Conservation (phyloP, 2,329 filamentous ascomycete species). For the Talaromyces marneffei region DNA sequence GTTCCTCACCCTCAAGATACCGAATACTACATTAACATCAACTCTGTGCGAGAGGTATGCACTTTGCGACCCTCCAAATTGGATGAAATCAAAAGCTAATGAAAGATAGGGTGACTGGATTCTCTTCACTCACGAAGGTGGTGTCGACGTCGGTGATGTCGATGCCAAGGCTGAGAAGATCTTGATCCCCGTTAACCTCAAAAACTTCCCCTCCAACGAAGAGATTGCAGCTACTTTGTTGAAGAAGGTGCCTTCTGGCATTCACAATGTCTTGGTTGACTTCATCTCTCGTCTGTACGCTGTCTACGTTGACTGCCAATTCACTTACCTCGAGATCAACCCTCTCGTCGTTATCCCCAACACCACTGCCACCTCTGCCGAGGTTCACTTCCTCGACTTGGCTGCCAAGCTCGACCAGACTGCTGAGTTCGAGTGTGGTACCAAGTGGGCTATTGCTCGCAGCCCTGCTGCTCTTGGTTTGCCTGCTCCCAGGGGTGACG, state of each 20-base stretch:
- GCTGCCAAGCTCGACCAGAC: conserved; percentile 99
- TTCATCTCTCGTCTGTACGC: conserved; percentile 98
- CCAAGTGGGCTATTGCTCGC: conserved; percentile 96
- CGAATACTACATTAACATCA: conserved; percentile 99
- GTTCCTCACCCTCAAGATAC: conserved; percentile 92
- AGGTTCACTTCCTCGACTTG: conserved; percentile 96
- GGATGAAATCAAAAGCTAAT: background rate
- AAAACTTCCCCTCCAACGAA: conserved; percentile 91
- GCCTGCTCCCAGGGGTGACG: conserved; percentile 57
- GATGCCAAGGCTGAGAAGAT: conserved; percentile 99
- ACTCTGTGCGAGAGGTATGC: conserved; percentile 97
- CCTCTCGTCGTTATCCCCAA: conserved; percentile 97
- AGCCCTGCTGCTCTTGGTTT: conserved; percentile 83
- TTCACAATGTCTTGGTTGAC: conserved; percentile 97
- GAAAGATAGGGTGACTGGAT: conserved; percentile 86
- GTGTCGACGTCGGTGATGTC: conserved; percentile 98
- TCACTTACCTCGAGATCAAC: conserved; percentile 99
- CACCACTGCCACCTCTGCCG: conserved; percentile 80
- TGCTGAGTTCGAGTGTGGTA: conserved; percentile 97
- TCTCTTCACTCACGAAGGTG: conserved; percentile 98
- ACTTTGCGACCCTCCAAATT: conserved; percentile 1
- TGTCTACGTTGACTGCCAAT: conserved; percentile 99
- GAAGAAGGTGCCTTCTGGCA: conserved; percentile 86
- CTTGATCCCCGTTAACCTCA: conserved; percentile 90
- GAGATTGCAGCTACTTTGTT: conserved; percentile 79